Conservation (phyloP, 495 filamentous ascomycete genomes). For the Aspergillus campestris region DNA sequence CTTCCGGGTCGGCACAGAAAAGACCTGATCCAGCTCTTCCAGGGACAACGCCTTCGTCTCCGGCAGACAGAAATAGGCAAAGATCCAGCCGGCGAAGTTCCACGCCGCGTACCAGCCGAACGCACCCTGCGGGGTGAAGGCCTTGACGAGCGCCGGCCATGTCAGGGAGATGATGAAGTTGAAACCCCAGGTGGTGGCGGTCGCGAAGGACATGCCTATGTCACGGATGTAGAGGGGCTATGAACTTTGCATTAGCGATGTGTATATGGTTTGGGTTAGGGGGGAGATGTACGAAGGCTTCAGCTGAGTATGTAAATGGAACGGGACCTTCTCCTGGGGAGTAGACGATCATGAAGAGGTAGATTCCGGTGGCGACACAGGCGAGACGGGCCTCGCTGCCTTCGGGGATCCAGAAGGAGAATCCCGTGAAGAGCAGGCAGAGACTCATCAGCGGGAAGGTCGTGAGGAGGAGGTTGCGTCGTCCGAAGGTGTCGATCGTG, state of each 20-base stretch:
- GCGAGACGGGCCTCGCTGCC: conserved; percentile 35
- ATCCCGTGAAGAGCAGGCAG: conserved; percentile 69
- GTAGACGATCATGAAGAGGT: conserved; percentile 68
- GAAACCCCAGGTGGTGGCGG: conserved; percentile 42
- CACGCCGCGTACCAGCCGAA: conserved; percentile 51
- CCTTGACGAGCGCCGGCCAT: conserved; percentile 47
- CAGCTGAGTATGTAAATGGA: conserved; percentile 76
- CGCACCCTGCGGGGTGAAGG: conserved; percentile 50
- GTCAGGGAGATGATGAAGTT: conserved; percentile 60
- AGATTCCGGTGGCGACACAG: conserved; percentile 62
- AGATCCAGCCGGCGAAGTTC: conserved; percentile 34
- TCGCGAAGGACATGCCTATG: conserved; percentile 50
- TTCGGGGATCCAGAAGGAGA: conserved; percentile 66
- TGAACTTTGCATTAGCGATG: neutral
- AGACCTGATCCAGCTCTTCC: conserved; percentile 40
- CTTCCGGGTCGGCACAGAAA: conserved; percentile 30
- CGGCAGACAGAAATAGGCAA: conserved; percentile 29
- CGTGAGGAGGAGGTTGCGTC: conserved; percentile 64
- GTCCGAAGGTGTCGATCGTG: conserved; percentile 79
- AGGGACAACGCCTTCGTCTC: conserved; percentile 40
- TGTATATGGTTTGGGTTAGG: neutral
- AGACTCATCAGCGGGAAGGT: conserved; percentile 74
- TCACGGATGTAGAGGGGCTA: conserved; percentile 71
- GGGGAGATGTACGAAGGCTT: conserved; percentile 36
- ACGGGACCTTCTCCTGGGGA: conserved; percentile 76